Percentiles rank a stretch among this genome's conserved stretches.
These are phyloP conservation scores for Wickerhamiella lipophila DNA, from an alignment of 805 yeast species.

Conservation along the genomic window DNA sequence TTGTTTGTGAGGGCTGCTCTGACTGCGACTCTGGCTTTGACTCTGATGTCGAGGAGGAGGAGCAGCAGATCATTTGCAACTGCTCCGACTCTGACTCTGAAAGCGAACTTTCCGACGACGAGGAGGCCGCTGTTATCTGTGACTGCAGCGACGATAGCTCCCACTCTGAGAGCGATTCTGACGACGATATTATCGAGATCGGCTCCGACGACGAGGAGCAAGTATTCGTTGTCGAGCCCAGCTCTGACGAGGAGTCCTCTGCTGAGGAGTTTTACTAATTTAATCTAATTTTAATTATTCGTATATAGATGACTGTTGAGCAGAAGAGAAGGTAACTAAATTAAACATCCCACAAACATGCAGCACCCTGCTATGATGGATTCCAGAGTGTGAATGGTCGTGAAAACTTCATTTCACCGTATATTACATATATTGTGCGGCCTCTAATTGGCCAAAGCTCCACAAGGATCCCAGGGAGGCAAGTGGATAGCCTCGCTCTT, in stretches of 20 bases:
- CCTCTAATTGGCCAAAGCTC: conserved; percentile 43
- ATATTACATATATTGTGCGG: too few relatives aligned
- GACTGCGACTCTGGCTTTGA: conserved; percentile 14
- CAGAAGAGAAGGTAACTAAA: not conserved
- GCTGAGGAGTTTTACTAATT: conserved; percentile 6
- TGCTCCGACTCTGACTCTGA: conserved; percentile 18
- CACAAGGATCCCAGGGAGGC: conserved; percentile 74
- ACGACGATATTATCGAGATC: conserved; percentile 18
- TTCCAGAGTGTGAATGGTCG: too few relatives aligned
- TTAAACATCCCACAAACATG: too few relatives aligned
- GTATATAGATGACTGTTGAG: conserved; percentile 3
- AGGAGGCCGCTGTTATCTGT: conserved; percentile 5
- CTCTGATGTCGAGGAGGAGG: conserved; percentile 16
- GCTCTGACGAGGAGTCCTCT: not conserved
- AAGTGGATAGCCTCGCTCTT: conserved; percentile 37
- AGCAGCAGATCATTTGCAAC: conserved; percentile 17
- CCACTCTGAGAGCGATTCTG: conserved; percentile 17
- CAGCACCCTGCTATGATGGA: too few relatives aligned
- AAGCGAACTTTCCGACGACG: conserved; percentile 10
- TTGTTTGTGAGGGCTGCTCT: conserved; percentile 12
- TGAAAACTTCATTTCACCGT: too few relatives aligned
- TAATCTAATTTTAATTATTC: conserved; percentile 10
- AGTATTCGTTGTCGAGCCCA: conserved; percentile 13
- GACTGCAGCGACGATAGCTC: conserved; percentile 9
- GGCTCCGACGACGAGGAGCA: conserved; percentile 19